Percentiles rank a stretch among this genome's conserved stretches.
Conservation (phyloP, 2,329 filamentous ascomycete species). For the Ilyonectria robusta region DNA sequence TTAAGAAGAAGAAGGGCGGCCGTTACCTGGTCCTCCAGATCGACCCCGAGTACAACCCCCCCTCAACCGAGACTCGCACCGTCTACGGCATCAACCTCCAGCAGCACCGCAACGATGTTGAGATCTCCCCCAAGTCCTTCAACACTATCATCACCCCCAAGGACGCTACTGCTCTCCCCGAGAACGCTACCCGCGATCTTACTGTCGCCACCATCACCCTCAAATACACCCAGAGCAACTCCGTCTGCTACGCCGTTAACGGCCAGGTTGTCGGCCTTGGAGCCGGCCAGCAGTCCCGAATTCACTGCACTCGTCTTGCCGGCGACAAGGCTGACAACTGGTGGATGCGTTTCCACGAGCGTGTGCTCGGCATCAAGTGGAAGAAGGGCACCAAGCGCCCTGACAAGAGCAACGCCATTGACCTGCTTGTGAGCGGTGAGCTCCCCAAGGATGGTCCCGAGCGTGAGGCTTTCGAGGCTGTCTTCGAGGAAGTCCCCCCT, state of each 20-base stretch:
- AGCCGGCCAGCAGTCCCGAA: conserved; percentile 96
- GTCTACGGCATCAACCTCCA: conserved; percentile 91
- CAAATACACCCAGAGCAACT: conserved; percentile 99
- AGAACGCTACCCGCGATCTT: conserved; percentile 87
- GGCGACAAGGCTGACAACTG: conserved; percentile 99
- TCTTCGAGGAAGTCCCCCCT: conserved; percentile 90
- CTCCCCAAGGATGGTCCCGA: conserved; percentile 88
- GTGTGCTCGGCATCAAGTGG: conserved; percentile 91
- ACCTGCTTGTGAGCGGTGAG: conserved; percentile 92
- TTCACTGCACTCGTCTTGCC: conserved; percentile 97
- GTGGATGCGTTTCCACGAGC: conserved; percentile 98
- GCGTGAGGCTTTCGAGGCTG: conserved; percentile 86
- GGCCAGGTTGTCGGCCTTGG: conserved; percentile 95
- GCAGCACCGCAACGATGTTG: conserved; percentile 93
- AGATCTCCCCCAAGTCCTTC: conserved; percentile 89
- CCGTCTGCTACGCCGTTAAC: conserved; percentile 95
- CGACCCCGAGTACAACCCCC: conserved; percentile 87
- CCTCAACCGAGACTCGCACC: conserved; percentile 85
- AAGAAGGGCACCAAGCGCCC: conserved; percentile 97
- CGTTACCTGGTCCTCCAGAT: conserved; percentile 98
- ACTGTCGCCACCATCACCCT: conserved; percentile 96
- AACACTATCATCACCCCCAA: conserved; percentile 89
- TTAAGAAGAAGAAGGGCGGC: conserved; percentile 98
- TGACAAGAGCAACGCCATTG: conserved; percentile 98
- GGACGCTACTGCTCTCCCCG: conserved; percentile 79